Base-by-base conservation (phyloP, 202 grass and related monocot species). In the Hordeum pubiflorum region DNA sequence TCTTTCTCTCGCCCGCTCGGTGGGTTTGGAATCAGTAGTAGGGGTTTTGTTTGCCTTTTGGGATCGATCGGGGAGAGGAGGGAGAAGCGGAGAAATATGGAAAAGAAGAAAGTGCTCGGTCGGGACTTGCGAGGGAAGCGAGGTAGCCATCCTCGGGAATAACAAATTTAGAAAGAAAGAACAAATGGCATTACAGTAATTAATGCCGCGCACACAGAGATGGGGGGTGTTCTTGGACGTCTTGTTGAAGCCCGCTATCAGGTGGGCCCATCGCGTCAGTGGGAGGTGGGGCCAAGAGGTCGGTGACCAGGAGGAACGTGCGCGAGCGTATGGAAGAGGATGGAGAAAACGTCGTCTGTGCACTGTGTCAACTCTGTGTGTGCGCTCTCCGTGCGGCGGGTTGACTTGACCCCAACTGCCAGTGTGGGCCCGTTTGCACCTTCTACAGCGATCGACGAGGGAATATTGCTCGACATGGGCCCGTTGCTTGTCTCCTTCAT, bases 121-220 rank as follows among this genome's bases (percentile, higher is more conserved):
- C 50, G 65, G 41, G 43, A 72, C 69, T 23, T 76, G 78, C 52
- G 84, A 81, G 29, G 84, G 83, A 85, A 79, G 41, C 69, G 77
- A 75, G 59, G 76, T 72, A 52, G 41, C 69, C 24, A 72, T 23
- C 21, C 50, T n/a, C 17, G 17, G 68, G 68, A 48, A 46, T 38
- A 44, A 41, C 33, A 40, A 58, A 72, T 17, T 84, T n/a, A 43
- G 33, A 64, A 79, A 15, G 33, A 48, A 44, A 10, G 33, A 59
- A 44, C 26, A 69, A 65, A 65, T 80, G 58, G 24, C 58, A 41
- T 58, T 7, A 13, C 15, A 1, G 70, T 36, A 31, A 56, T 32
- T 43, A 20, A 48, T 48, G 44, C 44, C 13, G 24, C 24, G 4
- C 13, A 4, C 44, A 13, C 44, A 17, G 44, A 17, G 44, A 17